A percentile compares a stretch with the other conserved stretches of the same genome.
Conservation (phyloP, 2,329 filamentous ascomycete species). For the Cercospora sojina region DNA sequence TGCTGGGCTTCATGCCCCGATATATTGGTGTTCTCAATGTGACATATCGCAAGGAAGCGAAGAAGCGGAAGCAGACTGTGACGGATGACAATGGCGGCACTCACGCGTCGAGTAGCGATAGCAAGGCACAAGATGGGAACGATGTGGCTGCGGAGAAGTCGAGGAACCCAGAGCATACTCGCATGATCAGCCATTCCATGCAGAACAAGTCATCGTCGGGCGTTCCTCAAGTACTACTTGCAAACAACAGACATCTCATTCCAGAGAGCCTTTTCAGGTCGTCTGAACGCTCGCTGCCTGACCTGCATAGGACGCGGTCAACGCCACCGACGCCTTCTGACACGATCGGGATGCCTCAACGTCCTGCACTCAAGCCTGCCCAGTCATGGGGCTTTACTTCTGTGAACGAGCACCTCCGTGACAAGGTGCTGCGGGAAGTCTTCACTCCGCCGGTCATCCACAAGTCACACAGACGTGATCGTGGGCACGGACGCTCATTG, state of each 20-base stretch:
- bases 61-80: slow-evolving; percentile 45
- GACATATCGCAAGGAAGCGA: slow-evolving; percentile 81
- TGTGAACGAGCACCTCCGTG: slow-evolving; percentile 81
- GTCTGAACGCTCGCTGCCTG: slow-evolving; percentile 45
- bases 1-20: slow-evolving; percentile 87
- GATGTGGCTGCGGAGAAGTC: slow-evolving; percentile 31
- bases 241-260: slow-evolving; percentile 91
- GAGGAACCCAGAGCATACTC: slow-evolving; percentile 32
- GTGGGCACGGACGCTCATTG: slow-evolving; percentile 62
- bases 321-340: slow-evolving; percentile 26
- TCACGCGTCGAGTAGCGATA: slow-evolving; percentile 18
- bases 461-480: slow-evolving; percentile 71
- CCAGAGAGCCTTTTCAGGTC: slow-evolving; percentile 73
- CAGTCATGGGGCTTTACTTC: slow-evolving; percentile 84
- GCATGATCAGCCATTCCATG: slow-evolving; percentile 73
- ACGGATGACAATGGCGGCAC: slow-evolving; percentile 36
- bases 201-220: slow-evolving; percentile 54
- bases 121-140: slow-evolving; percentile 8
- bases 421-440: slow-evolving; percentile 89
- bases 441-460: slow-evolving; percentile 82
- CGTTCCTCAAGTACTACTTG: slow-evolving; percentile 86
- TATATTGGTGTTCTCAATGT: slow-evolving; percentile 98
- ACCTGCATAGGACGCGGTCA: slow-evolving; percentile 32
- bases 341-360: slow-evolving; percentile 18
- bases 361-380: slow-evolving; percentile 50